Base-by-base conservation (phyloP, 768 basidiomycete species). In the Termitomyces sp. region DNA sequence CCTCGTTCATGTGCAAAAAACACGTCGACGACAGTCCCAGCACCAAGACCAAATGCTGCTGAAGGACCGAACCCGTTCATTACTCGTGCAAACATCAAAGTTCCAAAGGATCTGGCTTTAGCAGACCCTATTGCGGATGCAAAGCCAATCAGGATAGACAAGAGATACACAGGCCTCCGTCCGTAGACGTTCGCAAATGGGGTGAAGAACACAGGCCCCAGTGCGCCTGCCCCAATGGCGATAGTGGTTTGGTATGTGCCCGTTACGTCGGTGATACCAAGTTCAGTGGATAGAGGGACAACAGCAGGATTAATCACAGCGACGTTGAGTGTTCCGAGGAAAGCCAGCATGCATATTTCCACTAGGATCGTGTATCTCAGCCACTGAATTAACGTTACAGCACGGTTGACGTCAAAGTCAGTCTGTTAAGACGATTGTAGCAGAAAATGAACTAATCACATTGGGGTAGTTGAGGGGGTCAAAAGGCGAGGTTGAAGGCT, bases 401-500 rank as follows among this genome's bases (percentile, higher is more conserved):
- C 20, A 14, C n/a, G 3, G 40, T 41, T 41, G 14, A 41, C 8
- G 10, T 55, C n/a, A 26, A 48, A n/a, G 53, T 20, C 33, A 26
- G 28, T 14, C 18, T 20, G 30, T 23, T 23, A 33, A 47, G 26
- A 16, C 32, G 18, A 26, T 4, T 6, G 50, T 6, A 38, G 16
- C 23, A 54, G 40, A 18, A 50, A 46, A 18, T 1, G 56, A 32
- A 7, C 2, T 12, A 59, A 55, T 60, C 61, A 73, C 72, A 57
- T 68, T 71, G 26, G 76, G 76, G 55, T 77, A 79, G 58, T 77
- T 77, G 56, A 79, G 67, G 35, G 77, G 77, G 63, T 79, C 77
- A 41, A 67, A 68, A n/a, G 72, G 71, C 16, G 71, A 73, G 41
- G 64, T 62, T 3, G 75, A 71, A 16, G 77, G 77, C 49, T 80